Base-by-base conservation (phyloP, 1,284 basidiomycete species). In the Malassezia globosa region DNA sequence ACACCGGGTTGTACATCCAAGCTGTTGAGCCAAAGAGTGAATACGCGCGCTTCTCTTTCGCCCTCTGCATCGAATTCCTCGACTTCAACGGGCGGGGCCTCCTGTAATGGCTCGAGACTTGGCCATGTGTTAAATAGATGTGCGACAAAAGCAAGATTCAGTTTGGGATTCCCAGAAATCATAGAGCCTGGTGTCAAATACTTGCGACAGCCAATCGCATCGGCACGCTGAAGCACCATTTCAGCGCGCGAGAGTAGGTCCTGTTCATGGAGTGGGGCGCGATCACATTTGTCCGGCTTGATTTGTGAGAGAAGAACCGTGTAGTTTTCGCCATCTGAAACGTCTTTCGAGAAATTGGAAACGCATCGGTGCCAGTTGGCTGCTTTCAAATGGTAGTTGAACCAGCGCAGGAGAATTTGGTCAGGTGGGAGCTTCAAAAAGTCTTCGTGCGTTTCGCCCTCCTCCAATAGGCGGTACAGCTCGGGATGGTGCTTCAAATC, bases 11-110 rank as follows among this genome's bases (percentile, higher is more conserved):
- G 88, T 54, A 96, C 92, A 57, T 87, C 87, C 45, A 97, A 79
- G 31, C 84, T 87, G 77, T 97, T 97, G 60, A 97, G 79, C 92
- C 92, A 97, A 22, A 97, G 81, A 0, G 86, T 97, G 71, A 97
- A 97, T 26, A 92, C 92, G 36, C 92, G 82, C 4, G 92, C 92
- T 73, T 97, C 92, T 46, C 92, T 82, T 74, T 97, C 92, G 55
- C 92, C 92, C 73, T 97, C 92, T 1, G 92, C 90, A 61, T 97
- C 92, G 72, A 96, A 97, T 76, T 97, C 94, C 69, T 96, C 92
- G 34, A 96, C 81, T 5, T 79, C 82, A 38, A 77, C 76, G 0
- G 78, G 77, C 11, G 66, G 85, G 16, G 76, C 81, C 69, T 90
- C 88, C 66, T 94, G 87, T 37, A 96, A 79, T 3, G 90, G 90